Evolutionary conservation across 306 rosid genomes (phyloP).

Genomic region (Cajanus cajan): DNA sequence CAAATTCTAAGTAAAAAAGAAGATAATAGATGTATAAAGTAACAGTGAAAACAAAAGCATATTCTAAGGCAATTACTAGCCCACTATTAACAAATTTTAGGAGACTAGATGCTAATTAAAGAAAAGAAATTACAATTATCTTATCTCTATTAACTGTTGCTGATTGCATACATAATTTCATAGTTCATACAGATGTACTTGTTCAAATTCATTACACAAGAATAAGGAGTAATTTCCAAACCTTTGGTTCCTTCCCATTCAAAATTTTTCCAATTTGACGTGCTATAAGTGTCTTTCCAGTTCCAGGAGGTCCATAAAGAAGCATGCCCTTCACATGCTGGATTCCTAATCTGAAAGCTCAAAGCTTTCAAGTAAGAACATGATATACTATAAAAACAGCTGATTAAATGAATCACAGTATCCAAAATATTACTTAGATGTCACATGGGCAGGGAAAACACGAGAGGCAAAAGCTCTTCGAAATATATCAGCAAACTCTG

Average conservation of each 20-base stretch:
- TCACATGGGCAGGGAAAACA: slow-evolving; percentile 95
- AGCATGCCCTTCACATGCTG: slow-evolving; percentile 99
- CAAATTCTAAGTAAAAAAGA: slow-evolving; percentile 2
- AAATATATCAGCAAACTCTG: slow-evolving; percentile 94
- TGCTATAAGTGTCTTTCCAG: slow-evolving; percentile 99
- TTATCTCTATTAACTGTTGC: slow-evolving; percentile 5
- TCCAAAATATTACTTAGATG: slow-evolving; percentile 67
- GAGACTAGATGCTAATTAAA: slow-evolving; percentile 12
- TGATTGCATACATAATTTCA: slow-evolving; percentile 15
- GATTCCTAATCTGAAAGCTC: slow-evolving; percentile 81
- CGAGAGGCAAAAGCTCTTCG: slow-evolving; percentile 99
- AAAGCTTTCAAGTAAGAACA: slow-evolving; percentile 40
- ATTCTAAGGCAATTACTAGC: not conserved
- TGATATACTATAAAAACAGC: slow-evolving; percentile 21
- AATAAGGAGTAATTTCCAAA: slow-evolving; percentile 38
- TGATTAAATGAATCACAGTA: slow-evolving; percentile 15
- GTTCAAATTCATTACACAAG: slow-evolving; percentile 20
- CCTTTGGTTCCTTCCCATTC: slow-evolving; percentile 99
- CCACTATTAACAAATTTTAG: slow-evolving; percentile 7
- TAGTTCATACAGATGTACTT: slow-evolving; percentile 1
- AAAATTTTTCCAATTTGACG: slow-evolving; percentile 98
- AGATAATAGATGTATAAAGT: not conserved
- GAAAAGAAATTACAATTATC: not conserved
- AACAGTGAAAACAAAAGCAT: not conserved
- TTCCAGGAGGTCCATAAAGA: slow-evolving; percentile 98